Percentiles rank a stretch among this genome's conserved stretches.
Evolutionary conservation across 768 basidiomycete genomes (phyloP).

Genomic region (Tylopilus vinaceipallidus): DNA sequence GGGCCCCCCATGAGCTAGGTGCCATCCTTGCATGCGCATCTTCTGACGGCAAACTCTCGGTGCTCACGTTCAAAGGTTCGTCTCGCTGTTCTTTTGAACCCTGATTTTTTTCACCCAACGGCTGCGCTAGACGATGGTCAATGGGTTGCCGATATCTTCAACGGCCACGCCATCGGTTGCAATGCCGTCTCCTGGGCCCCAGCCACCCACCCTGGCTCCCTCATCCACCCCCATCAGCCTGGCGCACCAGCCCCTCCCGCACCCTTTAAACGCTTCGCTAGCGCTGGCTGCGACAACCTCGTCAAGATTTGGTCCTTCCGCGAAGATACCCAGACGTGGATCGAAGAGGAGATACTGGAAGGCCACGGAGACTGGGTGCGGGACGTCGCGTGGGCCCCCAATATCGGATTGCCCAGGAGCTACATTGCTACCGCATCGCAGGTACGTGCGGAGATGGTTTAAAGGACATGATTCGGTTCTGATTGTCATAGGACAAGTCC

Average conservation of each 20-base stretch:
- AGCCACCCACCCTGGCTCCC: constrained; percentile 79
- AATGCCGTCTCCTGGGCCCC: constrained; percentile 99
- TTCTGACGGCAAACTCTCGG: constrained; percentile 95
- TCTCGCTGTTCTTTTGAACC: constrained; percentile 12
- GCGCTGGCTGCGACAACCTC: constrained; percentile 94
- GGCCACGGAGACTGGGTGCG: constrained; percentile 98
- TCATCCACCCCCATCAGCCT: constrained; percentile 67
- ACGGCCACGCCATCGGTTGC: constrained; percentile 93
- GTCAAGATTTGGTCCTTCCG: constrained; percentile 93
- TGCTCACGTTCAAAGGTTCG: constrained; percentile 93
- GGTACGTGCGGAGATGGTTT: constrained; percentile 34
- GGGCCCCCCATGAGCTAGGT: constrained; percentile 98
- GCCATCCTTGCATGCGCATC: constrained; percentile 96
- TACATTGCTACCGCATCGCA: constrained; percentile 97
- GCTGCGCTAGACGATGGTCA: constrained; percentile 80
- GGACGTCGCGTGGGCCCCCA: constrained; percentile 99
- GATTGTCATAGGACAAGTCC: constrained; percentile 59
- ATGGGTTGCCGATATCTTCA: constrained; percentile 93
- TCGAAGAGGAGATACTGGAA: constrained; percentile 85
- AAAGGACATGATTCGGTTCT: not conserved
- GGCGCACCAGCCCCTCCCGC: constrained; percentile 36
- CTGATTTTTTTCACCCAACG: not conserved
- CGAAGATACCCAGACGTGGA: constrained; percentile 86
- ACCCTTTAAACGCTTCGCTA: constrained; percentile 90
- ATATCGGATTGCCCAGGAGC: constrained; percentile 89